Evolutionary conservation across 1,284 basidiomycete species (phyloP).

Genomic region (Rhodotorula mucilaginosa): DNA sequence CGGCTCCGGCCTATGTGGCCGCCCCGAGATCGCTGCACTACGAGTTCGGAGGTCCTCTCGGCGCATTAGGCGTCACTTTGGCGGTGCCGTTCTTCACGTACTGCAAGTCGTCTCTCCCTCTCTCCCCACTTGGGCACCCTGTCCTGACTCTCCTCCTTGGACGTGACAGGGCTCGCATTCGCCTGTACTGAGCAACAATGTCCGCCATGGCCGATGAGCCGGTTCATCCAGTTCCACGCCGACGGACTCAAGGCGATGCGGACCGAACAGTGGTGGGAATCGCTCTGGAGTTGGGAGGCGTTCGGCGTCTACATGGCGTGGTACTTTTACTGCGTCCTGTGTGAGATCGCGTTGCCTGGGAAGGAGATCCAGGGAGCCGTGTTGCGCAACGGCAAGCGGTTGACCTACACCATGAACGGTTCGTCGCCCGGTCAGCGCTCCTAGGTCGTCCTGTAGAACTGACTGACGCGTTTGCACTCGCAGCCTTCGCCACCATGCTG

Average conservation of each 20-base stretch:
- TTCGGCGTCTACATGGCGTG: constrained; percentile 75
- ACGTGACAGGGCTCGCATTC: constrained; percentile 37
- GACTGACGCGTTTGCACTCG: no score
- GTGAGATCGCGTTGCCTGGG: constrained; percentile 83
- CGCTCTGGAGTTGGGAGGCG: constrained; percentile 78
- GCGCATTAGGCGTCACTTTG: constrained; percentile 49
- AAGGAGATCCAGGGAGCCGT: constrained; percentile 76
- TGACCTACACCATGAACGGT: constrained; percentile 93
- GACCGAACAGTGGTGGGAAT: constrained; percentile 60
- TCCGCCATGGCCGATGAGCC: constrained; percentile 39
- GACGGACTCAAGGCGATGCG: constrained; percentile 48
- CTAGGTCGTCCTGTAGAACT: no score
- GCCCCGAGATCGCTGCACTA: constrained; percentile 33
- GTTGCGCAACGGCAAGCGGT: constrained; percentile 72
- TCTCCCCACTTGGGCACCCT: no score
- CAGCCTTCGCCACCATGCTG: constrained; percentile 84
- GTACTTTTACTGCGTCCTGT: constrained; percentile 81
- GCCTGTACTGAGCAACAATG: constrained; percentile 39
- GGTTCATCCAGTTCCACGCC: constrained; percentile 33
- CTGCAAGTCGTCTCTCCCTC: constrained; percentile 31
- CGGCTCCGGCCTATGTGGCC: constrained; percentile 29
- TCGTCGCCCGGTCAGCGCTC: constrained; percentile 29
- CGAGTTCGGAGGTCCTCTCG: constrained; percentile 48
- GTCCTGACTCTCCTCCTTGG: background rate
- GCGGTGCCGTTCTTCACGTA: constrained; percentile 52